Base-by-base conservation (phyloP, 1,139 yeast species). In the Yamadazyma siamensis region DNA sequence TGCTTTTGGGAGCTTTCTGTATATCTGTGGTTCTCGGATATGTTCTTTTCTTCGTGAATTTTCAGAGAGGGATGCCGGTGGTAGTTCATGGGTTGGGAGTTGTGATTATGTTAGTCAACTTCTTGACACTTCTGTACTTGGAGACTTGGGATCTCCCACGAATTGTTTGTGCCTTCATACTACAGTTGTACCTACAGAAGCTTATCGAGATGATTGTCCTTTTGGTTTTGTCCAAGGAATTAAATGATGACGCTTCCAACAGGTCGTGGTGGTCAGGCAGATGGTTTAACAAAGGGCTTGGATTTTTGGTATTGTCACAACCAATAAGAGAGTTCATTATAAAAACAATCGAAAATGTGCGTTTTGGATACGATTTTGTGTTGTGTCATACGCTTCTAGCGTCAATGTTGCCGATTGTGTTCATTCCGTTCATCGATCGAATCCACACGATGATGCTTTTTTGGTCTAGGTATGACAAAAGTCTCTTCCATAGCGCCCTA, bases 181-280 rank as follows among this genome's bases (percentile, higher is more conserved):
- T 81, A n/a, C 57, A 76, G 1, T 52, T 78, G 7, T 65, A 69
- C 29, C 44, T 79, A 11, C 91, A 84, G 38, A 61, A 75, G 13
- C 48, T 72, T 5, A n/a, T 81, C 2, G 67, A 75, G 14, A 47
- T 44, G 20, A 25, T 48, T 35, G 70, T 76, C 25, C 38, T 40
- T 12, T 35, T 41, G 11, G 40, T 69, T 1, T 50, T 84, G 11
- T 68, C 89, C 1, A 63, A 81, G 35, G 95, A 86, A 47, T 59
- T 74, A 38, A 67, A 65, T 25, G 74, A 69, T 36, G 79, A 75
- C 37, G 58, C 59, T 22, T 52, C 82, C 2, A 83, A 82, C 46
- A 50, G 69, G 16, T 80, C 89, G 0, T 87, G 95, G 95, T 87
- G 95, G 95, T 74, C 86, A 0, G 95, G 95, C 0, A 69, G 65